Base-by-base conservation (phyloP, 768 basidiomycete species). In the Pholiota microspora region DNA sequence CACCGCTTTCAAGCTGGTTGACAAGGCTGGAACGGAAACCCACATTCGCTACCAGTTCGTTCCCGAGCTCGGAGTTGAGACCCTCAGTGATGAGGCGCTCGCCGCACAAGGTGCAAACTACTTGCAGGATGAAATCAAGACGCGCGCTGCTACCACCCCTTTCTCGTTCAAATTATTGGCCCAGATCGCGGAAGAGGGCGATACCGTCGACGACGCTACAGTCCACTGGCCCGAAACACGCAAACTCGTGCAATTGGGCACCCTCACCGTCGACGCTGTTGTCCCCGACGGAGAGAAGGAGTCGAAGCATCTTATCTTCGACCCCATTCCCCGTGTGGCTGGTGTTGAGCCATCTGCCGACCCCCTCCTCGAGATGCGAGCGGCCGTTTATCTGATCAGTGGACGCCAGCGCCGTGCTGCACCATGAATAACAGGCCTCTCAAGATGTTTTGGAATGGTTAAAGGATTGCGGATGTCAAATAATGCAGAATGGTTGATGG, bases 291-390 rank as follows among this genome's bases (percentile, higher is more conserved):
- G 21, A 16, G 51, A 21, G 27, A 61, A 61, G 49, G 59, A 61
- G 21, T 51, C 57, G 44, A 61, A 61, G 51, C 15, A 61, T 32
- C 55, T 61, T 18, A 61, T 61, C 21, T 61, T 61, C 32, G 59
- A 61, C 38, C 59, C 59, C 13, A 58, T 61, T 38, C 59, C 59
- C 5, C 45, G 59, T 23, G 54, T 61, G 2, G 38, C 51, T 18
- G 59, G 59, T 2, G 51, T 61, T 15, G 59, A 61, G 13, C 54
- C 59, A 9, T 55, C 54, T 29, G 59, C 56, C 4, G 59, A 61
- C 32, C 59, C 59, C 16, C 48, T 61, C 31, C 44, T 61, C 28
- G 59, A 61, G 36, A 52, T 61, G 56, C 51, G 59, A 7, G 59
- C 59, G 2, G 56, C 59, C 0, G 59, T 61, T 9, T 61, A 61